phyloP scores from a whole-genome alignment of 306 rosid genomes.

The Cucurbita argyrosperma region DNA sequence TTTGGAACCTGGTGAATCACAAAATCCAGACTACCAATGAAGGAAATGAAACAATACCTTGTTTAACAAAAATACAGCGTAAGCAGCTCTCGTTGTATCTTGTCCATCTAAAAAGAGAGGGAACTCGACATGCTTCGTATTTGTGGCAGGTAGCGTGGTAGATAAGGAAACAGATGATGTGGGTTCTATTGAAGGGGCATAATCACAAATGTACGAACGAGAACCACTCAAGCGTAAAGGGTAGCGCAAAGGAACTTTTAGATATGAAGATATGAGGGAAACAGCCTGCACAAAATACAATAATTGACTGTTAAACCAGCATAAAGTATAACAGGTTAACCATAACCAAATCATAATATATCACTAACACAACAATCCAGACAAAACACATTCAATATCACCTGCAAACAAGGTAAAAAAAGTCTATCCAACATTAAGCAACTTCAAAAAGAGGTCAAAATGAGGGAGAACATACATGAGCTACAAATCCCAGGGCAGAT shows the following conservation, averaged over 20 bases:
- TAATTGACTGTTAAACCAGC: conserved; percentile 5
- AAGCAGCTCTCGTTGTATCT: conserved; percentile 89
- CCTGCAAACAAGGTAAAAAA: neutral
- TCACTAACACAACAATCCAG: neutral
- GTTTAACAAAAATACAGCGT: conserved; percentile 81
- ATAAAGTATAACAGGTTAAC: neutral
- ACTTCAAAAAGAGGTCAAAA: neutral
- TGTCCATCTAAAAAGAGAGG: conserved; percentile 91
- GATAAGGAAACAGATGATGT: conserved; percentile 36
- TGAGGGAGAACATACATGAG: conserved; percentile 51
- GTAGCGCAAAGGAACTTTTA: conserved; percentile 83
- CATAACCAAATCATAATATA: neutral
- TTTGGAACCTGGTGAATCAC: neutral
- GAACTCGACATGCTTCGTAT: conserved; percentile 51
- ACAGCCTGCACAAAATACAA: conserved; percentile 56
- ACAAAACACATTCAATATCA: neutral
- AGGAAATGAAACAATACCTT: conserved; percentile 35
- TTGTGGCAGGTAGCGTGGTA: conserved; percentile 20
- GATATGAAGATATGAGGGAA: conserved; percentile 65
- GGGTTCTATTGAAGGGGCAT: conserved; percentile 63
- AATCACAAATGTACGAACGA: conserved; percentile 65
- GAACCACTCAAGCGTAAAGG: conserved; percentile 75
- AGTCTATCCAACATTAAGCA: neutral
- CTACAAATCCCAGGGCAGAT: conserved; percentile 81
- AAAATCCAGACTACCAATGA: neutral